Conservation (phyloP, 2,329 filamentous ascomycete genomes). For the Botrytis elliptica region DNA sequence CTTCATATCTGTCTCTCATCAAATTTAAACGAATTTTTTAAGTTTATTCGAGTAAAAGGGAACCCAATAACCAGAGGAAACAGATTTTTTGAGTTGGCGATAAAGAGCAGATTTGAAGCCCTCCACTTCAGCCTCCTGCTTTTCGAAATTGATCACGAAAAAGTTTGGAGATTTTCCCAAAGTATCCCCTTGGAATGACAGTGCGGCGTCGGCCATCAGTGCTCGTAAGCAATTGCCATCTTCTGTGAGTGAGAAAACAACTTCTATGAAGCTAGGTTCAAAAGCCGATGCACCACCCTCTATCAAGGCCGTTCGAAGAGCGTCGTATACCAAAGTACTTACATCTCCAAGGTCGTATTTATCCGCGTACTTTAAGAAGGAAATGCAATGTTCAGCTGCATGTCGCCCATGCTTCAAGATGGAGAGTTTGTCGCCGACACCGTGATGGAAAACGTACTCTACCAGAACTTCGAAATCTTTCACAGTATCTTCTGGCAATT, state of each 20-base stretch:
- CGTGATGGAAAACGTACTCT: background rate
- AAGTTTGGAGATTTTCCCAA: fast-evolving
- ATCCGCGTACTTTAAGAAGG: background rate
- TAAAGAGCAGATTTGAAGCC: background rate
- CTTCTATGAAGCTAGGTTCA: background rate
- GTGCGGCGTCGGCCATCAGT: background rate
- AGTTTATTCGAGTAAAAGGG: too few relatives aligned
- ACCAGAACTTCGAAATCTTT: background rate
- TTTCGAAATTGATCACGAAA: background rate
- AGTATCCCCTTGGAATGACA: background rate
- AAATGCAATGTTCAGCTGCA: background rate
- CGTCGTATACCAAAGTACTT: background rate
- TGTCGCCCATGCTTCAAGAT: background rate
- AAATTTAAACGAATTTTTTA: too few relatives aligned
- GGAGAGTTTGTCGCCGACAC: background rate
- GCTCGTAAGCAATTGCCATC: background rate
- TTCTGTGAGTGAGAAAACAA: background rate
- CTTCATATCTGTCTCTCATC: too few relatives aligned
- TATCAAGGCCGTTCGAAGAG: background rate
- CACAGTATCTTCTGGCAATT: conserved; percentile 6
- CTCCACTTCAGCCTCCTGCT: background rate
- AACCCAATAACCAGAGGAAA: too few relatives aligned
- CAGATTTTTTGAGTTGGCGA: background rate
- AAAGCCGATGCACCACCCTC: background rate
- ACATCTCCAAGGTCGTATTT: background rate